Evolutionary conservation across 768 basidiomycete species (phyloP), one percentile per base, ranked within the genome.

Genomic region (Boletales sp.): DNA sequence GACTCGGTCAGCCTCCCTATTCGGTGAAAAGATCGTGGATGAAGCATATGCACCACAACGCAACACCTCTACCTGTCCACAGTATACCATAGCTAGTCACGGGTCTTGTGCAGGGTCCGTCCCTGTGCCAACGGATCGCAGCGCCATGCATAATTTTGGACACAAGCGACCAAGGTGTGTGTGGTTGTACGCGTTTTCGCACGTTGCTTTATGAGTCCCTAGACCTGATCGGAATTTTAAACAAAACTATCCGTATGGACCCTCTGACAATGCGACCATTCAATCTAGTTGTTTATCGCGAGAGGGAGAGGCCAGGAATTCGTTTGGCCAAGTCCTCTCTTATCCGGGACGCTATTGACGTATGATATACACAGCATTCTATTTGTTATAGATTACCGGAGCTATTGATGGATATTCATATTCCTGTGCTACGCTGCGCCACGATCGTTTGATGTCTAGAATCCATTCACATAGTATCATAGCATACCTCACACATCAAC

Each of bases 141-240:
- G 38, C 12, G 27, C 12, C 9, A 50, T 11, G 35, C 43, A 39
- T 30, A 18, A 43, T 21, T 36, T 52, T 37, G 47, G 43, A 10
- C 32, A 47, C 40, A 29, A 27, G 32, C 56, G 48, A 40, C 9
- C 58, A 24, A 54, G 49, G 65, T 62, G 31, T 18, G 52, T 48
- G n/a, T 24, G 8, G 13, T 10, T 1, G 27, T 19, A 18, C 34
- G 15, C 9, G 34, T 43, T 41, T 24, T 43, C 4, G 30, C 3
- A 4, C 27, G 18, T 29, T n/a, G 12, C 45, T 57, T 4, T 49
- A 5, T 49, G 40, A 15, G 21, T 27, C 13, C 36, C 9, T 17
- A 57, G 57, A 39, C 32, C 40, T 32, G 60, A 63, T 34, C 63
- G 63, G 63, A 39, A 55, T n/a, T 43, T 45, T 10, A 50, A 56